Evolutionary conservation across 768 basidiomycete species (phyloP).

Genomic region (Boletus rex-veris): DNA sequence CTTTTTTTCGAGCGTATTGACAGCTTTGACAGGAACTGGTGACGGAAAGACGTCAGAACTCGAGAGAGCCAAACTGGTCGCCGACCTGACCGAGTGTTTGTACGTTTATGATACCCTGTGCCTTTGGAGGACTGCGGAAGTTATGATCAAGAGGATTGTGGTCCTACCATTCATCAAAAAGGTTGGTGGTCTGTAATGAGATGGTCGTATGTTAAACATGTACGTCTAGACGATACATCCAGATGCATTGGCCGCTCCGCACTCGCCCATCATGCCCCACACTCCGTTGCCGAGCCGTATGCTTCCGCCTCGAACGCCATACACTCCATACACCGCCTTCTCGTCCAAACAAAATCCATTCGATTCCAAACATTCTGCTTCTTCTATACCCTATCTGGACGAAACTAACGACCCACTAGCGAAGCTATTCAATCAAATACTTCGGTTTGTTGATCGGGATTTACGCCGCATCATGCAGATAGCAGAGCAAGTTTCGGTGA

Average conservation of each 20-base stretch:
- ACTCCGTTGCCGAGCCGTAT: constrained; percentile 52
- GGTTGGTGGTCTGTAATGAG: constrained; percentile 36
- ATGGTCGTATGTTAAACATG: not conserved
- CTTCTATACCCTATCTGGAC: constrained; percentile 55
- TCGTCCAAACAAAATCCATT: constrained; percentile 40
- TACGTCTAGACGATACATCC: constrained; percentile 64
- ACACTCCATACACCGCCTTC: constrained; percentile 49
- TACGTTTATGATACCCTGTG: constrained; percentile 75
- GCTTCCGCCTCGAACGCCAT: constrained; percentile 51
- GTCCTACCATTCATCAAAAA: constrained; percentile 75
- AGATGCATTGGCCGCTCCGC: constrained; percentile 62
- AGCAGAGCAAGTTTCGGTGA: constrained; percentile 63
- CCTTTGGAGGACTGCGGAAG: constrained; percentile 86
- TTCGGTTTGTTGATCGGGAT: constrained; percentile 78
- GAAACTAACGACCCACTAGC: constrained; percentile 67
- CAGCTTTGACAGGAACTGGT: constrained; percentile 45
- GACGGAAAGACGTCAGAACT: constrained; percentile 53
- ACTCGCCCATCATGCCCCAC: constrained; percentile 73
- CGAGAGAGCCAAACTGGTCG: constrained; percentile 58
- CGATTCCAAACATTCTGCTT: constrained; percentile 27
- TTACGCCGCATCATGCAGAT: constrained; percentile 71
- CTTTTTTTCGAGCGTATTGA: constrained; percentile 64
- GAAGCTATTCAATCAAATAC: constrained; percentile 73
- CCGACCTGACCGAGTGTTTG: constrained; percentile 76
- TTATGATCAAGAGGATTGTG: constrained; percentile 70